Evolutionary conservation across 257 asterid genomes (phyloP), one percentile per base, ranked within the genome.

Genomic region (Solanum acaule): DNA sequence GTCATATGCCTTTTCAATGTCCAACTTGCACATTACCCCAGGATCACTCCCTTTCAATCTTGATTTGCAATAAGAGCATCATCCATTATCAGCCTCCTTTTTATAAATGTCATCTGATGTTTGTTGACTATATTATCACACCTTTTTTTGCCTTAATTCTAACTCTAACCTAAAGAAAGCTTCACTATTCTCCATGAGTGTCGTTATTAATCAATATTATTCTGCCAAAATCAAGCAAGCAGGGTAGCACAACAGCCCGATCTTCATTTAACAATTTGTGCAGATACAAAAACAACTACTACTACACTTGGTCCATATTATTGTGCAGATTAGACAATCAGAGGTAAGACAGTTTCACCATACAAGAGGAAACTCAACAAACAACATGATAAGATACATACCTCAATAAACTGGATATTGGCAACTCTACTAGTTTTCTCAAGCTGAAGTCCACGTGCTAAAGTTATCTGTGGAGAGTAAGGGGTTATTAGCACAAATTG

Each of bases 371-470:
- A 79, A 44, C 85, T 79, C 67, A n/a, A 70, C 76, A 35, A 68
- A 49, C 35, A 61, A 42, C 40, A 15, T 40, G 63, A 65, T 68
- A 23, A 5, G 65, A 85, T 33, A 23, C 33, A 27, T 72, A 91
- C 93, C 93, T 91, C 91, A 33, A 91, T 86, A 86, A 88, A 91
- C 86, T 73, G 89, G 76, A 91, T 72, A 86, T 91, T 91, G 87
- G 86, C 88, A 88, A 89, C 88, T 86, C 81, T 91, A 89, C 91
- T 84, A 42, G 91, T 90, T 87, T 91, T 91, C 88, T 91, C 93
- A 38, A 91, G 92, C 91, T 91, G 92, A 75, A 91, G 93, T 87
- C 89, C 93, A 86, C 91, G 92, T 18, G 93, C 93, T 61, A 89
- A 83, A 78, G 92, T 87, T 71, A 90, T 87, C 93, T 91, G 75